A percentile compares a stretch with the other conserved stretches of the same genome.
phyloP scores from a whole-genome alignment of 345 rosid genomes.

The Bruguiera gymnorhiza region DNA sequence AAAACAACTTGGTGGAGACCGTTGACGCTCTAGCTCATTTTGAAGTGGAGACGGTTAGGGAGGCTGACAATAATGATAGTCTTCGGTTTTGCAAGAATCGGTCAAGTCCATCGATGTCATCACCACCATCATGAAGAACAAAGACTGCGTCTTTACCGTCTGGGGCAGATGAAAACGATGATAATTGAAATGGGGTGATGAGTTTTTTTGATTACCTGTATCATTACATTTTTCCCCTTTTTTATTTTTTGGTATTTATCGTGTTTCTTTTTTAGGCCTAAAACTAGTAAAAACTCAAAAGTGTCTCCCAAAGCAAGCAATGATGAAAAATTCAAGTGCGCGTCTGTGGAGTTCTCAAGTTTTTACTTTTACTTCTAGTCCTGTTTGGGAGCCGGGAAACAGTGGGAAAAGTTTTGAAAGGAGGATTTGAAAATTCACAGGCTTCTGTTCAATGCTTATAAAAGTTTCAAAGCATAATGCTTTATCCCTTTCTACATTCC shows the following conservation, averaged over 20 bases:
- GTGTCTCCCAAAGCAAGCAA: conserved; percentile 11
- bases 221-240: not conserved
- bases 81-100: conserved; percentile 50
- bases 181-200: not conserved
- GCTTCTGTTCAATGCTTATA: no score
- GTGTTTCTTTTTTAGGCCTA: conserved; percentile 20
- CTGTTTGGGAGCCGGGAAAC: conserved; percentile 13
- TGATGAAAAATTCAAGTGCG: conserved; percentile 5
- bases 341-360: not conserved
- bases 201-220: conserved; percentile 11
- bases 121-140: conserved; percentile 19
- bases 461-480: no score
- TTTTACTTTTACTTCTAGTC: not conserved
- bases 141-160: conserved; percentile 14
- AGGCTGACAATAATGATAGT: not conserved
- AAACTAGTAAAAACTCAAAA: not conserved
- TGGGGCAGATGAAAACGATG: conserved; percentile 26
- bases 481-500: no score
- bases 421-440: no score
- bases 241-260: not conserved
- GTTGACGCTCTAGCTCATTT: conserved; percentile 62
- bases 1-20: conserved; percentile 55
- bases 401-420: conserved; percentile 8
- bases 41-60: conserved; percentile 30
- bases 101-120: conserved; percentile 17